Conservation (phyloP, 495 filamentous ascomycete species). For the Lichina pygmaea region DNA sequence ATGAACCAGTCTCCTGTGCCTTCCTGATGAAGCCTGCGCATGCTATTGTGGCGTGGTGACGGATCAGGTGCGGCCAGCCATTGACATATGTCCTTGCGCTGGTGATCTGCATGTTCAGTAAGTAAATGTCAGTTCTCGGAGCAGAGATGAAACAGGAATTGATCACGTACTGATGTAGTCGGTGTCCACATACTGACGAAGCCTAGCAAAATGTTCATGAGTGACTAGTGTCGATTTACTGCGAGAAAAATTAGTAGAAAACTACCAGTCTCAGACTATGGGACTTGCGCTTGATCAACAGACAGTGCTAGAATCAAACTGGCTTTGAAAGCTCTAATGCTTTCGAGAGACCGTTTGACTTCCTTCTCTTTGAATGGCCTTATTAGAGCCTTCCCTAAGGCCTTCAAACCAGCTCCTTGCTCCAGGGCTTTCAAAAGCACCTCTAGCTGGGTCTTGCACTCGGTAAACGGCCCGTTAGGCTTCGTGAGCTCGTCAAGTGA, state of each 20-base stretch:
- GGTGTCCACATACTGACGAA: not conserved
- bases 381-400: not conserved
- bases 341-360: not conserved
- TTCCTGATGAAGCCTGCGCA: not conserved
- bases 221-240: not conserved
- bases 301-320: not conserved
- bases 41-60: not conserved
- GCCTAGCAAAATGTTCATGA: not conserved
- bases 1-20: constrained; percentile 1
- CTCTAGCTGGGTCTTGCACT: no score
- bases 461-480: no score
- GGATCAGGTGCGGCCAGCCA: not conserved
- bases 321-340: not conserved
- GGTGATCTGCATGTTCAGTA: not conserved
- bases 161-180: not conserved
- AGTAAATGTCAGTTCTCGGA: not conserved
- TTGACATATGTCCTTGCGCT: not conserved
- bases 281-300: not conserved
- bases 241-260: not conserved
- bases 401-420: not conserved
- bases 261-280: not conserved
- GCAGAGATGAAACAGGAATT: not conserved
- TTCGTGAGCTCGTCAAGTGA: no score
- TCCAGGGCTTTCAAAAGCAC: no score
- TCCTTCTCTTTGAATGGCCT: constrained; percentile 1